Percentiles rank a stretch among this genome's conserved stretches.
These are phyloP conservation scores for Xylaria sp. DNA, from an alignment of 2,329 filamentous ascomycete species.

Conservation along the genomic window DNA sequence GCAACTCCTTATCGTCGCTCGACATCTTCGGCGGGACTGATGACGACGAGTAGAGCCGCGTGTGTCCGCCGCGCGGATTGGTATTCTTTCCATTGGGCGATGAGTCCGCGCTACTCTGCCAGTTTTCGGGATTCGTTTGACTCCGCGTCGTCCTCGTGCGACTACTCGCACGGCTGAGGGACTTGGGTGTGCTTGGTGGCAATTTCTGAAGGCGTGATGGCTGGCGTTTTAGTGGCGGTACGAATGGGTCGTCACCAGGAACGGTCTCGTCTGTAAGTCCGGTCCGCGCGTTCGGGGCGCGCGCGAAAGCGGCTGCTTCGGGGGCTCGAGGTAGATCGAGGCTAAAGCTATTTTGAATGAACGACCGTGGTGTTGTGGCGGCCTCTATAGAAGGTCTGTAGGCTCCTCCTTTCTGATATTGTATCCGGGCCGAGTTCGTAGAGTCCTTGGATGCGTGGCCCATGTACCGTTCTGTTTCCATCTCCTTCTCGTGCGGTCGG, in stretches of 20 bases:
- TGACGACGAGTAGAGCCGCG: conserved; percentile 57
- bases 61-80: conserved; percentile 45
- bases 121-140: conserved; percentile 56
- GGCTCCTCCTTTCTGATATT: conserved; percentile 56
- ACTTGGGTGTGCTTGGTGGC: conserved; percentile 48
- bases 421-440: conserved; percentile 55
- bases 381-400: conserved; percentile 47
- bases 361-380: conserved; percentile 45
- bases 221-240: conserved; percentile 63
- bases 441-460: conserved; percentile 51
- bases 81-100: conserved; percentile 45
- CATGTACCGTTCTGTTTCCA: conserved; percentile 38
- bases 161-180: conserved; percentile 34
- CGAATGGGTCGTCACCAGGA: conserved; percentile 69
- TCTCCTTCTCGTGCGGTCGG: conserved; percentile 48
- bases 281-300: conserved; percentile 69
- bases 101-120: conserved; percentile 51
- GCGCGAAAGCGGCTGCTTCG: conserved; percentile 63
- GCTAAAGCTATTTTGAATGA: conserved; percentile 54
- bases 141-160: conserved; percentile 60
- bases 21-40: conserved; percentile 56
- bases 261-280: conserved; percentile 70
- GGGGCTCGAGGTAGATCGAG: conserved; percentile 56
- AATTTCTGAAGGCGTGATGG: conserved; percentile 64
- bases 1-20: conserved; percentile 55